Percentiles rank a stretch among this genome's conserved stretches.
phyloP scores from a whole-genome alignment of 2,329 filamentous ascomycete species.

The Myriangium duriaei region DNA sequence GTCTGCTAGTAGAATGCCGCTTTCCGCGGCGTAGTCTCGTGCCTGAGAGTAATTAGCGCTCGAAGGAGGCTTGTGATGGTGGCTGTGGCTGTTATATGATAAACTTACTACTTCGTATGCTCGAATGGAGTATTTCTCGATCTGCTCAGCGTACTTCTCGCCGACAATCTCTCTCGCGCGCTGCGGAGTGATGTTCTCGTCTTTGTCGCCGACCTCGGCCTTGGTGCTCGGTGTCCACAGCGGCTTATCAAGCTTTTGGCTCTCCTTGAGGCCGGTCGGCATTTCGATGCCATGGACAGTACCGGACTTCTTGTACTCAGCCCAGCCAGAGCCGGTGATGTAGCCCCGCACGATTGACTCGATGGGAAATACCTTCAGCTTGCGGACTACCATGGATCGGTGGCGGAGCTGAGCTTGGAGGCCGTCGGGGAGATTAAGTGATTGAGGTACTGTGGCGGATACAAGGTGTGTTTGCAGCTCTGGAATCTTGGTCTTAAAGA shows the following conservation, averaged over 20 bases:
- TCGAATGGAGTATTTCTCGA: slow-evolving; percentile 52
- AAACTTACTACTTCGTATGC: slow-evolving; percentile 47
- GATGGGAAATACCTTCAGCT: slow-evolving; percentile 61
- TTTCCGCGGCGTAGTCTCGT: slow-evolving; percentile 48
- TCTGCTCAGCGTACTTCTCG: slow-evolving; percentile 47
- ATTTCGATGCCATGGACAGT: slow-evolving; percentile 70
- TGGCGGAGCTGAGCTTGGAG: slow-evolving; percentile 32
- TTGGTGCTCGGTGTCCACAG: slow-evolving; percentile 79
- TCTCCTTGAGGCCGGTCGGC: slow-evolving; percentile 56
- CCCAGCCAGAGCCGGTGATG: slow-evolving; percentile 75
- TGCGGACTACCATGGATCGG: slow-evolving; percentile 66
- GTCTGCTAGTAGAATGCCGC: slow-evolving; percentile 65
- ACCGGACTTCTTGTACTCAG: slow-evolving; percentile 58
- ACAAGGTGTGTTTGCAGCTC: slow-evolving; percentile 52
- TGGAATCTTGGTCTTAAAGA: slow-evolving; percentile 45
- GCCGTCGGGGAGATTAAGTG: slow-evolving; percentile 35
- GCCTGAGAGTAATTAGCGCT: slow-evolving; percentile 33
- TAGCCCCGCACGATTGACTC: slow-evolving; percentile 85
- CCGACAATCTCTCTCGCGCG: slow-evolving; percentile 52
- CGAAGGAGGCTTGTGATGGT: too few relatives aligned
- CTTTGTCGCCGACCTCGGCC: slow-evolving; percentile 63
- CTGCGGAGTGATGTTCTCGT: slow-evolving; percentile 74
- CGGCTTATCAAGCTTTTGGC: slow-evolving; percentile 53
- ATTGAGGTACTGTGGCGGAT: slow-evolving; percentile 44
- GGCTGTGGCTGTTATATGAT: too few relatives aligned